phyloP scores from a whole-genome alignment of 495 filamentous ascomycete species.

The Penicillium paradoxum region DNA sequence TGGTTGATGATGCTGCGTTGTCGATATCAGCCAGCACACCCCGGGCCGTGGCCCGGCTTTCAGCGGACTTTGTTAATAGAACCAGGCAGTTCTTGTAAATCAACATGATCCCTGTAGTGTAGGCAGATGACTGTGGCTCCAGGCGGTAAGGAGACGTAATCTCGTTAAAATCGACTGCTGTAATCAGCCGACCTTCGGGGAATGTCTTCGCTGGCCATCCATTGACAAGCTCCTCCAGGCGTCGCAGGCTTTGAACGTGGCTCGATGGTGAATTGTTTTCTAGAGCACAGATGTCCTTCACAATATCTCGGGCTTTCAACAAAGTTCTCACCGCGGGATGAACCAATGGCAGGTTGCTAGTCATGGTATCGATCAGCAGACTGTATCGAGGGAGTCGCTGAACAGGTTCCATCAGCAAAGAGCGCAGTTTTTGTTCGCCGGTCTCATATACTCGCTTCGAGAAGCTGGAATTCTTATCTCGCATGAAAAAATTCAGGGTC shows the following conservation, averaged over 20 bases:
- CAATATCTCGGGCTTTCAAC: conserved; percentile 80
- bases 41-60: conserved; percentile 61
- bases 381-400: conserved; percentile 93
- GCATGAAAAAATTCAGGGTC: conserved; percentile 67
- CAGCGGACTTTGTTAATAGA: conserved; percentile 61
- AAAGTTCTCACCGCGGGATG: conserved; percentile 77
- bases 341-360: conserved; percentile 71
- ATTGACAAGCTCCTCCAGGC: conserved; percentile 68
- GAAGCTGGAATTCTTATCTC: conserved; percentile 70
- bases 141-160: conserved; percentile 66
- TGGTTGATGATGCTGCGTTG: conserved; percentile 46
- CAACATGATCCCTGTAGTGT: conserved; percentile 65
- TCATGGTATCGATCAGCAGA: conserved; percentile 92
- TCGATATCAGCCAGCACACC: conserved; percentile 80
- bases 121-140: conserved; percentile 28
- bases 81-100: conserved; percentile 81
- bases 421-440: conserved; percentile 86
- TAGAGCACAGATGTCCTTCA: conserved; percentile 91
- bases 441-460: conserved; percentile 71
- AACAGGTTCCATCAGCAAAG: conserved; percentile 93
- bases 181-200: conserved; percentile 74
- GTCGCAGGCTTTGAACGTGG: conserved; percentile 63
- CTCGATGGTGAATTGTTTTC: conserved; percentile 60
- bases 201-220: conserved; percentile 72
- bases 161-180: conserved; percentile 77